Conservation (phyloP, 2,329 filamentous ascomycete genomes). For the Epichloe glyceriae region DNA sequence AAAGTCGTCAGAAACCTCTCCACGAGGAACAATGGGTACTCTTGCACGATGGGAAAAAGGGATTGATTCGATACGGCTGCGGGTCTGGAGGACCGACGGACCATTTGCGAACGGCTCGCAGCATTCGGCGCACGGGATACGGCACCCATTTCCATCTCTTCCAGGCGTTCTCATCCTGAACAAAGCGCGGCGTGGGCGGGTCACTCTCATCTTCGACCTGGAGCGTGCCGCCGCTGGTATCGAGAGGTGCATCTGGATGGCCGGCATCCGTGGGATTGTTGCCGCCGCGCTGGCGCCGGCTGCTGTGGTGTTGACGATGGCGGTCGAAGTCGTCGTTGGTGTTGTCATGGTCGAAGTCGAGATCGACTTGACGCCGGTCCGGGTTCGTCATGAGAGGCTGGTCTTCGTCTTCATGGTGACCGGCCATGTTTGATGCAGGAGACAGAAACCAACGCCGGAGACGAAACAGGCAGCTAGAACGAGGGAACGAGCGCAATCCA, state of each 20-base stretch:
- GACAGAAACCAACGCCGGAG: not conserved
- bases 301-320: not conserved
- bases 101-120: conserved; percentile 34
- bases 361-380: conserved; percentile 18
- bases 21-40: conserved; percentile 50
- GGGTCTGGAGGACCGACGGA: conserved; percentile 42
- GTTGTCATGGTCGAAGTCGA: conserved; percentile 11
- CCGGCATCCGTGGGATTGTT: conserved; percentile 9
- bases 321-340: not conserved
- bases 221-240: conserved; percentile 21
- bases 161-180: conserved; percentile 37
- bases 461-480: not conserved
- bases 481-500: not conserved
- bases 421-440: conserved; percentile 17
- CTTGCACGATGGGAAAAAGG: conserved; percentile 55
- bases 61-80: conserved; percentile 34
- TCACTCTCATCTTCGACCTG: conserved; percentile 30
- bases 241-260: conserved; percentile 31
- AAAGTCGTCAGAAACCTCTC: conserved; percentile 47
- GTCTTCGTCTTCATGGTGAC: conserved; percentile 20
- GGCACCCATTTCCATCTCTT: conserved; percentile 47
- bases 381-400: conserved; percentile 26
- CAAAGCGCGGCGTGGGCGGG: conserved; percentile 44
- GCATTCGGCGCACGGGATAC: conserved; percentile 36
- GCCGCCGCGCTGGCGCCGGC: conserved; percentile 6